Conservation (phyloP, 495 filamentous ascomycete genomes). For the Talaromyces stipitatus region DNA sequence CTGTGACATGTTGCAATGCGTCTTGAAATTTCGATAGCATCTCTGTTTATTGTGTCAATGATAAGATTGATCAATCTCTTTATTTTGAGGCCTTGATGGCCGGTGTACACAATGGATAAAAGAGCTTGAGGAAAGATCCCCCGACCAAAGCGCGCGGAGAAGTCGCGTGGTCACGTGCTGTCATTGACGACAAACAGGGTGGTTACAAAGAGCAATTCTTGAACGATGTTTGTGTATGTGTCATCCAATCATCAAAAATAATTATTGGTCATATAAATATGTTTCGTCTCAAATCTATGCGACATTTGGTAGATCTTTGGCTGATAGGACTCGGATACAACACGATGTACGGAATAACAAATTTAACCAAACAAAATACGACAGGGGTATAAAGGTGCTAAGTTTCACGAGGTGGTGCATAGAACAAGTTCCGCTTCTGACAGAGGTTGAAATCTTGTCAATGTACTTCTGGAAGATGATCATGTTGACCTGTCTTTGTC, state of each 20-base stretch:
- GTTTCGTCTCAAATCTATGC: background rate
- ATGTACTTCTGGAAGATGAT: background rate
- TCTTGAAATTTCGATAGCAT: background rate
- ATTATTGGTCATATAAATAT: background rate
- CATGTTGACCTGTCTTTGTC: slow-evolving; percentile 28
- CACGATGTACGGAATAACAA: no score
- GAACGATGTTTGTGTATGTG: background rate
- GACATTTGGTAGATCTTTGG: background rate
- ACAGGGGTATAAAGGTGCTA: background rate
- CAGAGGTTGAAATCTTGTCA: background rate
- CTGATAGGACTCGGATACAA: background rate
- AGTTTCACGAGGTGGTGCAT: background rate
- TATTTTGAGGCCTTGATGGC: background rate
- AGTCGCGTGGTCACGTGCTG: slow-evolving; percentile 7
- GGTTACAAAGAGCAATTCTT: background rate
- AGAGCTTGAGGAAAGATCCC: background rate
- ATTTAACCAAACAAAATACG: background rate
- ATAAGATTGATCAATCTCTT: background rate
- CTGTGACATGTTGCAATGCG: background rate
- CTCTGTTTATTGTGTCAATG: background rate
- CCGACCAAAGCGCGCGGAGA: background rate
- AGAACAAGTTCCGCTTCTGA: background rate
- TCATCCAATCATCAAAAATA: background rate
- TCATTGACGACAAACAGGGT: background rate
- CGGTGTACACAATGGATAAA: background rate